phyloP scores from a whole-genome alignment of 768 basidiomycete genomes.

The Fibroporia radiculosa region DNA sequence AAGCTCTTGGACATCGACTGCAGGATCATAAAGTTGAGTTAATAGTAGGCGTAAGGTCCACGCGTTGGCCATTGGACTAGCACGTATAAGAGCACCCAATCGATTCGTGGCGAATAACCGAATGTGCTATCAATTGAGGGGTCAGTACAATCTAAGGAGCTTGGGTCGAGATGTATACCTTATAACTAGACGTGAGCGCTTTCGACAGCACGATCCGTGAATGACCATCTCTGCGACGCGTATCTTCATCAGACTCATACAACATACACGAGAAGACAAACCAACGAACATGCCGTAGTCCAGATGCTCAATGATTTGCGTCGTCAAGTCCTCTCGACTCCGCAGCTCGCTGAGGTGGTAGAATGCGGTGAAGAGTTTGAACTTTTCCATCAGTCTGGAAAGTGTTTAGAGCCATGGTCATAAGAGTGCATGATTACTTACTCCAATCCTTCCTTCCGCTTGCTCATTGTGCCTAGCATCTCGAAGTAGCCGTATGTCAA shows the following conservation, averaged over 20 bases:
- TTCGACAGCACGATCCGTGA: constrained; percentile 90
- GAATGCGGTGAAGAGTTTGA: constrained; percentile 90
- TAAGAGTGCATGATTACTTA: constrained; percentile 30
- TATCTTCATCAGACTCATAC: background rate
- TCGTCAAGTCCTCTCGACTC: constrained; percentile 87
- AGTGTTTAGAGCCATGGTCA: background rate
- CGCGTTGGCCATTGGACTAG: constrained; percentile 53
- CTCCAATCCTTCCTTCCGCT: constrained; percentile 85
- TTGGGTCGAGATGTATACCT: constrained; percentile 34
- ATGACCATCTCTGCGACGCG: constrained; percentile 79
- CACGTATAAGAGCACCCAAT: constrained; percentile 73
- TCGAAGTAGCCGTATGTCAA: constrained; percentile 91
- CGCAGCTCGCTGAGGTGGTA: constrained; percentile 91
- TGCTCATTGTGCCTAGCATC: constrained; percentile 89
- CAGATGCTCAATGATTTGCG: constrained; percentile 82
- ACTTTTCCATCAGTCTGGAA: constrained; percentile 76
- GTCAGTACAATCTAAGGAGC: background rate
- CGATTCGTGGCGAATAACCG: constrained; percentile 85
- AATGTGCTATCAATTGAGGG: constrained; percentile 52
- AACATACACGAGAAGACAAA: background rate
- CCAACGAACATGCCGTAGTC: constrained; percentile 78
- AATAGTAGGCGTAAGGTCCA: constrained; percentile 90
- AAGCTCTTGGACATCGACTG: constrained; percentile 81
- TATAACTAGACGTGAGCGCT: constrained; percentile 89
- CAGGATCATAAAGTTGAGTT: constrained; percentile 93